Conservation (phyloP, 345 rosid genomes). For the Theobroma cacao region DNA sequence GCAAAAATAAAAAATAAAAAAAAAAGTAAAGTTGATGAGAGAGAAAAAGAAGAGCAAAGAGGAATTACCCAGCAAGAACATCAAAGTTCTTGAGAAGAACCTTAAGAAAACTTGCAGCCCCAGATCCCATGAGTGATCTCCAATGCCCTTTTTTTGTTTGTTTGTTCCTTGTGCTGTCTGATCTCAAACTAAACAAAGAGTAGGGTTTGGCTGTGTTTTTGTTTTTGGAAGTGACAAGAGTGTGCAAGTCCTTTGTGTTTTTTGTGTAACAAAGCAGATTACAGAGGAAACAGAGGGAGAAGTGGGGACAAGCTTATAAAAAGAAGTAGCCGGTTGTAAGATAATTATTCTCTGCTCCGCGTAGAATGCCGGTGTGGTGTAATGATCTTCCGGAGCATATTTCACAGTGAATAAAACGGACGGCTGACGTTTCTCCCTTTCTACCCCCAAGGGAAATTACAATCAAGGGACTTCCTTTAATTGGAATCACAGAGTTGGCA, state of each 20-base stretch:
- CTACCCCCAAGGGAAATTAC: too few species aligned
- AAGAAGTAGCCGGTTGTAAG: not conserved
- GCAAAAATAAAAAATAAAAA: not conserved
- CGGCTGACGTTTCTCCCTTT: not conserved
- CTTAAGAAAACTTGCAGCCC: constrained; percentile 20
- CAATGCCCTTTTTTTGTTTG: not conserved
- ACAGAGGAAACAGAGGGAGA: too few species aligned
- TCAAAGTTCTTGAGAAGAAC: constrained; percentile 14
- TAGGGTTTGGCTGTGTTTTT: not conserved
- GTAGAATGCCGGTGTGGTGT: not conserved
- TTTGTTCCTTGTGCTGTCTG: not conserved
- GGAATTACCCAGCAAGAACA: constrained; percentile 18
- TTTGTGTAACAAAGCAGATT: not conserved
- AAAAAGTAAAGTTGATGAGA: not conserved
- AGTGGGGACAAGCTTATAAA: too few species aligned
- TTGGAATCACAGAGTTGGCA: not conserved
- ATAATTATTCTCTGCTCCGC: not conserved
- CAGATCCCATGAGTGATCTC: constrained; percentile 21
- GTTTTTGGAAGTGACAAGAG: not conserved
- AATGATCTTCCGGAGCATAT: not conserved
- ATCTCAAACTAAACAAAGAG: not conserved
- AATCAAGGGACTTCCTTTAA: not conserved
- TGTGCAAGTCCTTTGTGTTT: not conserved
- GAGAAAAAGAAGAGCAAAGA: not conserved
- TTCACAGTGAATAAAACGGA: not conserved